Evolutionary conservation across 768 basidiomycete species (phyloP).

Genomic region (Mycena rebaudengoi): DNA sequence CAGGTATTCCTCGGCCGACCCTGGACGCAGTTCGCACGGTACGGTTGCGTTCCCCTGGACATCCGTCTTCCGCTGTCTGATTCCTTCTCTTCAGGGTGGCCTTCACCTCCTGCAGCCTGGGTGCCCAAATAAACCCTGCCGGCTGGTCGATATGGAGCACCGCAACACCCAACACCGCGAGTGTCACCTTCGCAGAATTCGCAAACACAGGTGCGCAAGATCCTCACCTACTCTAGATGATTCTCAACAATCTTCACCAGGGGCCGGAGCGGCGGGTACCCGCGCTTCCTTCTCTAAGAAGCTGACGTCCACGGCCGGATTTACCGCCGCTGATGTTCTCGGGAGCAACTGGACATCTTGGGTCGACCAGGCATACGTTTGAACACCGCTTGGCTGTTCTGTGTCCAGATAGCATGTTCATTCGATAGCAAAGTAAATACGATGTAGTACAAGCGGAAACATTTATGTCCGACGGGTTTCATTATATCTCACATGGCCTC

Average conservation of each 20-base stretch:
- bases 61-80: not conserved
- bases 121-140: slow-evolving; percentile 33
- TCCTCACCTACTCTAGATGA: not conserved
- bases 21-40: slow-evolving; percentile 33
- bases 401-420: not conserved
- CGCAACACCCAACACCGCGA: slow-evolving; percentile 35
- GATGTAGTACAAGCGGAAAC: too few relatives aligned
- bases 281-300: slow-evolving; percentile 36
- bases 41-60: not conserved
- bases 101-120: slow-evolving; percentile 31
- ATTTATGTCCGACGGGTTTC: too few relatives aligned
- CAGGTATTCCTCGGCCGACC: slow-evolving; percentile 35
- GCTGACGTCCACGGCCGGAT: slow-evolving; percentile 27
- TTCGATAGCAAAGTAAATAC: not conserved
- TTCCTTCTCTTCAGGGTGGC: slow-evolving; percentile 27
- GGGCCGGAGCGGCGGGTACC: slow-evolving; percentile 34
- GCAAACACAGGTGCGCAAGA: slow-evolving; percentile 28
- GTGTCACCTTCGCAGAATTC: slow-evolving; percentile 37
- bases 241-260: slow-evolving; percentile 2
- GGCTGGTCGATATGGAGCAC: slow-evolving; percentile 37
- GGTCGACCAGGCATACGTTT: slow-evolving; percentile 34
- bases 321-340: slow-evolving; percentile 30
- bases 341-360: slow-evolving; percentile 33
- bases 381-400: not conserved
- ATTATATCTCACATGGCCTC: slow-evolving; percentile 70